phyloP scores from a whole-genome alignment of 208 protist genomes.

The Acanthamoeba royreba region DNA sequence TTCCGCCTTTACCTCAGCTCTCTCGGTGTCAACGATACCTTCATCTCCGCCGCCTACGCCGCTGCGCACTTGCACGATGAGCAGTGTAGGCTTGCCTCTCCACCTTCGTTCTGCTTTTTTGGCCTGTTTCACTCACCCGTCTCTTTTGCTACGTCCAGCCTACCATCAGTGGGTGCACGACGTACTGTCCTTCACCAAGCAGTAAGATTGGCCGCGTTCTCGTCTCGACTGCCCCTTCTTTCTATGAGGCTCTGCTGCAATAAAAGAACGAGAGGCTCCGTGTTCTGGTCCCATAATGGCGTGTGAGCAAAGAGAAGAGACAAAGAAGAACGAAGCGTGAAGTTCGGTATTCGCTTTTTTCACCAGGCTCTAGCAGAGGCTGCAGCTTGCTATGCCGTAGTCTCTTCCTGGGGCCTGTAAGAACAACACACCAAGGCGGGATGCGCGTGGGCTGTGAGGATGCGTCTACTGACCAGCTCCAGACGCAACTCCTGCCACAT shows the following conservation, averaged over 20 bases:
- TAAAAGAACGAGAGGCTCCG: background rate
- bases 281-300: background rate
- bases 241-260: no score
- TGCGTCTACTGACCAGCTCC: no score
- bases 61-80: background rate
- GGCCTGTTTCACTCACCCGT: background rate
- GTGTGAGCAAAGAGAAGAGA: background rate
- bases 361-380: background rate
- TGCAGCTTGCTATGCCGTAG: background rate
- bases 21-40: background rate
- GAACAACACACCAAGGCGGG: no score
- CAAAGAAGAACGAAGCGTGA: background rate
- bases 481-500: background rate
- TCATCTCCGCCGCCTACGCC: background rate
- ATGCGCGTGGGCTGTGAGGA: no score
- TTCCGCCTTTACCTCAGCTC: conserved; percentile 31
- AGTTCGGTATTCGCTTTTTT: background rate
- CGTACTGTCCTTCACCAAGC: background rate
- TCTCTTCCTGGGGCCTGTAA: background rate
- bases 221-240: background rate
- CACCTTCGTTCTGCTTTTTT: background rate
- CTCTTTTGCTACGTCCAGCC: background rate
- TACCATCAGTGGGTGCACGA: conserved; percentile 9
- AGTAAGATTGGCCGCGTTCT: background rate
- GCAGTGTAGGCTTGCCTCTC: background rate